Evolutionary conservation across 495 filamentous ascomycete genomes (phyloP), one percentile per base, ranked within the genome.

Genomic region (Sordaria brevicollis): DNA sequence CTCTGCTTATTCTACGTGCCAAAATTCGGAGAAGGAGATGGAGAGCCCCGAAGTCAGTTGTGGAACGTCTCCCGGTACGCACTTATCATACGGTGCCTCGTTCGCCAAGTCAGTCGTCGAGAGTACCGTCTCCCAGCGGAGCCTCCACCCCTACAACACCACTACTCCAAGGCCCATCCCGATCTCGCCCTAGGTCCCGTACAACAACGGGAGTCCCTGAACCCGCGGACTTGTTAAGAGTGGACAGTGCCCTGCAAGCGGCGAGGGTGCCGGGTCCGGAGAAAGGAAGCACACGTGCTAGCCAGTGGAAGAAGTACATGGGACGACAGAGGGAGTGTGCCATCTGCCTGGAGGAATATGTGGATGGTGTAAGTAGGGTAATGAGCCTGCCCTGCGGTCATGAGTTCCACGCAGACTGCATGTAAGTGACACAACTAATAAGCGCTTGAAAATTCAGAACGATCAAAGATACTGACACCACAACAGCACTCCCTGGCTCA

Each of bases 381-480:
- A 99, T 99, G 95, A 97, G 92, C 73, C 82, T 99, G 67, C 95
- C 95, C n/a, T 99, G 95, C 80, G 95, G 95, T 29, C 95, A 99
- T 77, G 95, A 99, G 76, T 99, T 99, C 79, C 95, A 99, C 78
- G 94, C 84, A 38, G 93, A 95, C 74, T 99, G 95, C 93, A 98
- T 99, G 94, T 97, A 85, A 91, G 94, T 90, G 37, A 65, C 68
- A 39, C 21, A 36, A 13, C 7, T 31, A 13, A 62, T 29, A 62
- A 29, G 25, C 34, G 29, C 41, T 17, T 62, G 5, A n/a, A 68
- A n/a, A n/a, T n/a, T 15, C 33, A 9, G 2, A 17, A 35, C 9
- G n/a, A n/a, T 35, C 29, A 49, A n/a, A 34, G 43, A 43, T 69
- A 69, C 79, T 81, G 38, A 79, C 75, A 35, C 3, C n/a, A 35